Conservation (phyloP, 306 rosid genomes). For the Begonia peltatifolia region DNA sequence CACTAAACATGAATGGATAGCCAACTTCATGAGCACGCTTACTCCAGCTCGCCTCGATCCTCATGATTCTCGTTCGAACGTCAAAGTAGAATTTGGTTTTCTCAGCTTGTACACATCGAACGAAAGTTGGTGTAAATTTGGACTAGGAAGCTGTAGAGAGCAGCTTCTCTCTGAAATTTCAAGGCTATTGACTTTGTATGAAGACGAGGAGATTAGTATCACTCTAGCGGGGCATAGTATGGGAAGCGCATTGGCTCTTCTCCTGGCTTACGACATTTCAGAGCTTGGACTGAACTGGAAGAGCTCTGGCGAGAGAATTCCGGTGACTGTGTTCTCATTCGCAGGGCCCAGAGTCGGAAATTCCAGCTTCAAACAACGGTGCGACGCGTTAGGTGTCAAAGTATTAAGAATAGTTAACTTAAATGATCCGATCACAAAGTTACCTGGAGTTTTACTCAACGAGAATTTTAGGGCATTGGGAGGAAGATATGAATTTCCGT, state of each 20-base stretch:
- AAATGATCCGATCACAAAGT: constrained; percentile 78
- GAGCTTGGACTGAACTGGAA: constrained; percentile 52
- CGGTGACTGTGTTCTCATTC: constrained; percentile 61
- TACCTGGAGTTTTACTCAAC: constrained; percentile 73
- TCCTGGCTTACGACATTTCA: constrained; percentile 73
- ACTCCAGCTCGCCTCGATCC: constrained; percentile 76
- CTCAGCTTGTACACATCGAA: constrained; percentile 63
- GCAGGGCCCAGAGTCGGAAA: constrained; percentile 93
- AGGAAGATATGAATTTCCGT: constrained; percentile 34
- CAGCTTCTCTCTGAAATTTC: constrained; percentile 76
- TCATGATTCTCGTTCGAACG: constrained; percentile 31
- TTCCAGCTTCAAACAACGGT: constrained; percentile 43
- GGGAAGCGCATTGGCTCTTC: constrained; percentile 83
- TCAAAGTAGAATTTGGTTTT: constrained; percentile 75
- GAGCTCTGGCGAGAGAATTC: constrained; percentile 4
- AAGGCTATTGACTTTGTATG: constrained; percentile 33
- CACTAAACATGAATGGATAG: constrained; percentile 59
- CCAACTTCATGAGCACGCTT: constrained; percentile 68
- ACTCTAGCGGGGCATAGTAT: constrained; percentile 84
- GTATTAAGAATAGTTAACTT: constrained; percentile 58
- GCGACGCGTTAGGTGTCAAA: constrained; percentile 74
- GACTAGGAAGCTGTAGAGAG: constrained; percentile 64
- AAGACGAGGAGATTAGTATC: constrained; percentile 47
- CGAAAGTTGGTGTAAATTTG: constrained; percentile 41
- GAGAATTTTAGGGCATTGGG: constrained; percentile 82